These are phyloP conservation scores for Rubia peregrina DNA, from an alignment of 305 asterid genomes.

Conservation along the genomic window DNA sequence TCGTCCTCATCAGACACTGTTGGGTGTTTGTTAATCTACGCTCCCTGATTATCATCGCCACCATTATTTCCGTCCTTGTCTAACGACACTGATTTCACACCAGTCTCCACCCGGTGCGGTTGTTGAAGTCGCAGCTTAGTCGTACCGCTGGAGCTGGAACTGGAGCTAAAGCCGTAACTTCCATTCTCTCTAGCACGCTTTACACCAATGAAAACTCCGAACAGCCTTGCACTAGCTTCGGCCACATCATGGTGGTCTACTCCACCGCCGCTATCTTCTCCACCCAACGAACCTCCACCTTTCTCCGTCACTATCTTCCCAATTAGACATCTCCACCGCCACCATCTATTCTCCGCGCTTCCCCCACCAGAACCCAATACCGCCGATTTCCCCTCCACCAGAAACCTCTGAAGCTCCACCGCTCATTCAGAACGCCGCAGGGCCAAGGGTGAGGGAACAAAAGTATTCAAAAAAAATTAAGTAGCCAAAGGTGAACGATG, in stretches of 20 bases:
- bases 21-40: not conserved
- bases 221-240: conserved; percentile 46
- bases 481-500: too few species aligned
- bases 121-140: conserved; percentile 53
- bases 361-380: too few species aligned
- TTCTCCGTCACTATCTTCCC: too few species aligned
- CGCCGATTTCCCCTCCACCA: too few species aligned
- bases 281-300: too few species aligned
- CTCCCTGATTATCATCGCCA: conserved; percentile 30
- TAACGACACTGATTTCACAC: conserved; percentile 49
- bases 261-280: conserved; percentile 7
- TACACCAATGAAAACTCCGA: conserved; percentile 55
- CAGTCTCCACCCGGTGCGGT: conserved; percentile 52
- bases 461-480: too few species aligned
- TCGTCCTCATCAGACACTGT: too few species aligned
- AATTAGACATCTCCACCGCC: too few species aligned
- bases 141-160: not conserved
- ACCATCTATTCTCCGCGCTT: too few species aligned
- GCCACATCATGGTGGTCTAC: conserved; percentile 30
- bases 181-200: conserved; percentile 59
- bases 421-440: too few species aligned
- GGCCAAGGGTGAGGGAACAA: too few species aligned
- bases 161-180: not conserved
- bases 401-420: too few species aligned
- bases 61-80: conserved; percentile 26